Percentiles rank a stretch among this genome's conserved stretches.
Conservation (phyloP, 768 basidiomycete genomes). For the Termitomyces sp. region DNA sequence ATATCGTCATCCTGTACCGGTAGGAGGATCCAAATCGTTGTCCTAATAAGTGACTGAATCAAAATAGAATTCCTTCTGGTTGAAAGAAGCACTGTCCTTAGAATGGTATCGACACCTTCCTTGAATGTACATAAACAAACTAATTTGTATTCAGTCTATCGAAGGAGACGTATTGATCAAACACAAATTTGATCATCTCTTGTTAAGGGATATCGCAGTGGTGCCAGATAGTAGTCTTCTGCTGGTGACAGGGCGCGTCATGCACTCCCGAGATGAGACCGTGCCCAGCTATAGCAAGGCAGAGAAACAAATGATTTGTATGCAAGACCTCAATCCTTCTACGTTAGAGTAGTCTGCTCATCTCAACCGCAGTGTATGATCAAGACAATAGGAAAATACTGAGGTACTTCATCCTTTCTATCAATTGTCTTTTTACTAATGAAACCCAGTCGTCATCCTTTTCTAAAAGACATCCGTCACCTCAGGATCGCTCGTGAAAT, state of each 20-base stretch:
- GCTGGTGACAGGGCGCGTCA: slow-evolving; percentile 5
- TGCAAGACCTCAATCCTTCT: background rate
- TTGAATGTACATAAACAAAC: background rate
- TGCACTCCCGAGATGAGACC: background rate
- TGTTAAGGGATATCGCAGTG: slow-evolving; percentile 8
- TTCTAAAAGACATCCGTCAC: slow-evolving; percentile 8
- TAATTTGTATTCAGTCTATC: slow-evolving; percentile 1
- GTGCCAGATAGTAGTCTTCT: slow-evolving; percentile 7
- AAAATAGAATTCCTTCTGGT: slow-evolving; percentile 7
- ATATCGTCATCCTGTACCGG: background rate
- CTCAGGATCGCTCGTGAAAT: background rate
- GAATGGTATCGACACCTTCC: slow-evolving; percentile 5
- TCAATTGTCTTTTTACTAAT: background rate
- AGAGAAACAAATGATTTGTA: slow-evolving; percentile 14
- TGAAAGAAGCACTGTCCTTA: slow-evolving; percentile 8
- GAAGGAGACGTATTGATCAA: slow-evolving; percentile 4
- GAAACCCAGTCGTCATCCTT: slow-evolving; percentile 2
- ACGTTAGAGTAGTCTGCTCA: background rate
- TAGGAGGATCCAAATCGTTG: background rate
- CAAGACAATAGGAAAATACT: background rate
- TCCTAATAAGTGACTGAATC: background rate
- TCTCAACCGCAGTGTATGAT: slow-evolving; percentile 4
- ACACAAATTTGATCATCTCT: slow-evolving; percentile 4
- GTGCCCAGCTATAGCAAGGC: slow-evolving; percentile 4
- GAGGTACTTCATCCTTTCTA: background rate